These are phyloP conservation scores for Scheffersomyces parashehatae DNA, from an alignment of 1,139 yeast species.

Conservation along the genomic window DNA sequence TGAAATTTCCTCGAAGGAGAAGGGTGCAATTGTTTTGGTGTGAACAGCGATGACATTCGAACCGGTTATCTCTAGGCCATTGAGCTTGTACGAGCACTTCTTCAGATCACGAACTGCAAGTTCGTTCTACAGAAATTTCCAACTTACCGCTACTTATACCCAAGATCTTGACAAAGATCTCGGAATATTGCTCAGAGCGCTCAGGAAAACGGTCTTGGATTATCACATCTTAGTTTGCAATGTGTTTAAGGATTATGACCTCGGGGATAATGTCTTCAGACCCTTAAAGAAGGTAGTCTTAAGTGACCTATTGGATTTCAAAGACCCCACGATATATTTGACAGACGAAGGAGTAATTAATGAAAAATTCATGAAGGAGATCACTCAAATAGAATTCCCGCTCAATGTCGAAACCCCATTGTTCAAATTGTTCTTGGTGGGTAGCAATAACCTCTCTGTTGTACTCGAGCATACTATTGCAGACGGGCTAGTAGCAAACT, in stretches of 20 bases:
- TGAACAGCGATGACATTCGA: not conserved
- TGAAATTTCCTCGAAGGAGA: too few species aligned
- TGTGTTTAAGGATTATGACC: constrained; percentile 19
- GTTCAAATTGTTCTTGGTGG: constrained; percentile 30
- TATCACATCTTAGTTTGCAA: constrained; percentile 37
- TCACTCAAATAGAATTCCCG: constrained; percentile 22
- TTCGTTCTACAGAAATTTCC: constrained; percentile 34
- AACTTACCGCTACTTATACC: constrained; percentile 36
- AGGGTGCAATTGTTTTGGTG: too few species aligned
- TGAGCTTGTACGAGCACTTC: constrained; percentile 38
- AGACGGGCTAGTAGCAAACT: constrained; percentile 44
- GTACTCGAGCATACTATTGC: constrained; percentile 43
- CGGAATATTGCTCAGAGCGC: constrained; percentile 24
- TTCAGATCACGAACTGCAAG: constrained; percentile 34
- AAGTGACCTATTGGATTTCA: constrained; percentile 26
- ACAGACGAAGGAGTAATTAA: constrained; percentile 19
- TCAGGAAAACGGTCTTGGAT: constrained; percentile 34
- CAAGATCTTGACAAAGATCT: constrained; percentile 16
- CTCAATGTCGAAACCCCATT: constrained; percentile 30
- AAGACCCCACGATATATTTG: constrained; percentile 12
- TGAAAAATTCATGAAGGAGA: constrained; percentile 29
- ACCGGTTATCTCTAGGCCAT: constrained; percentile 19
- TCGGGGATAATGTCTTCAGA: constrained; percentile 16
- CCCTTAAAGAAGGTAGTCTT: constrained; percentile 25
- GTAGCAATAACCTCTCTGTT: constrained; percentile 23